Evolutionary conservation across 2,329 filamentous ascomycete genomes (phyloP).

Genomic region (Fusarium papillatum): DNA sequence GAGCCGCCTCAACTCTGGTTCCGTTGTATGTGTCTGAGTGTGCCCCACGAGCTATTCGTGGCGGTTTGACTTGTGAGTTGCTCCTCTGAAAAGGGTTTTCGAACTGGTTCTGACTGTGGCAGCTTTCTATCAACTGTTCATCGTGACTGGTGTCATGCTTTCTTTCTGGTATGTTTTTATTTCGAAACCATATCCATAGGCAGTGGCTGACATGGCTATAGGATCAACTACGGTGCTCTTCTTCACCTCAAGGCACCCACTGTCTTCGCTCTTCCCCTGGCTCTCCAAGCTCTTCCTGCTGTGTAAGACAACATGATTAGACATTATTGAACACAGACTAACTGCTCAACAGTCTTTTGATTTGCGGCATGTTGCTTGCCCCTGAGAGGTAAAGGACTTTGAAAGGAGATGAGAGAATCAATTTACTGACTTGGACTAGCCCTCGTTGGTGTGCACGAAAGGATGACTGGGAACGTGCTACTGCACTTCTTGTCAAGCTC

Average conservation of each 20-base stretch:
- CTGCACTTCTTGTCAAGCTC: slow-evolving; percentile 66
- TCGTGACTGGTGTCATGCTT: slow-evolving; percentile 58
- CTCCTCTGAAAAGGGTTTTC: neutral
- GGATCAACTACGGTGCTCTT: slow-evolving; percentile 67
- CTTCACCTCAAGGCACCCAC: slow-evolving; percentile 61
- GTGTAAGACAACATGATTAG: slow-evolving; percentile 49
- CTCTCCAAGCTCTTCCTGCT: slow-evolving; percentile 75
- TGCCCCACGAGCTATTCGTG: slow-evolving; percentile 63
- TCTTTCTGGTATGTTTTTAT: slow-evolving; percentile 55
- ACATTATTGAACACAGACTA: neutral
- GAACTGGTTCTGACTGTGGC: neutral
- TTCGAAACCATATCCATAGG: neutral
- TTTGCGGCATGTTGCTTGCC: slow-evolving; percentile 72
- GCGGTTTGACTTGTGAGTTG: slow-evolving; percentile 59
- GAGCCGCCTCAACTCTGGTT: slow-evolving; percentile 61
- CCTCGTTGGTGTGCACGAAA: slow-evolving; percentile 77
- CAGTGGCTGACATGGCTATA: slow-evolving; percentile 53
- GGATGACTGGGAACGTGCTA: slow-evolving; percentile 77
- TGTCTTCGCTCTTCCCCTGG: slow-evolving; percentile 72
- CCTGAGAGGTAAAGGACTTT: slow-evolving; percentile 54
- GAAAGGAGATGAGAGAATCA: neutral
- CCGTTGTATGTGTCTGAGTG: slow-evolving; percentile 63
- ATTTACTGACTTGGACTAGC: slow-evolving; percentile 54
- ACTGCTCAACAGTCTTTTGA: slow-evolving; percentile 56
- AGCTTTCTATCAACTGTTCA: slow-evolving; percentile 65